Evolutionary conservation across 768 basidiomycete species (phyloP).

Genomic region (Clathrus columnatus): DNA sequence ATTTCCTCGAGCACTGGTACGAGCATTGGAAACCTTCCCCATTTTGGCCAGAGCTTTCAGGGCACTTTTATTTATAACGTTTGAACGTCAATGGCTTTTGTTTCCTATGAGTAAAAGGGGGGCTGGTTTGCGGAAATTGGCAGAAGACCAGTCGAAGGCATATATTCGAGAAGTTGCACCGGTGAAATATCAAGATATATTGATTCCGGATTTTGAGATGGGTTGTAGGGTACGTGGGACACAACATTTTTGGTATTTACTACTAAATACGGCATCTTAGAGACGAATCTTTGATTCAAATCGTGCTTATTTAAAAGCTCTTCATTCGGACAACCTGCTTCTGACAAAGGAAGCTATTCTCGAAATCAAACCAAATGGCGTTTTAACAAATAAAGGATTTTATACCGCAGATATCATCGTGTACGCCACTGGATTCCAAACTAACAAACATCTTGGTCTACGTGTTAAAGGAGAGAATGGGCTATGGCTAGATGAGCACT

Average conservation of each 20-base stretch:
- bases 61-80: neutral
- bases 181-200: slow-evolving; percentile 16
- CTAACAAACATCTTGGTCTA: slow-evolving; percentile 11
- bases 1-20: neutral
- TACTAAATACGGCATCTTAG: slow-evolving; percentile 3
- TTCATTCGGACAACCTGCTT: slow-evolving; percentile 13
- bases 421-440: slow-evolving; percentile 14
- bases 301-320: slow-evolving; percentile 12
- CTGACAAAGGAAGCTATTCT: slow-evolving; percentile 15
- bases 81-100: neutral
- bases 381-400: slow-evolving; percentile 12
- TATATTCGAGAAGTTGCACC: slow-evolving; percentile 14
- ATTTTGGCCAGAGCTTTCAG: neutral
- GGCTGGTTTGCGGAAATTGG: neutral
- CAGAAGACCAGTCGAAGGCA: slow-evolving; percentile 9
- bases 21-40: slow-evolving; percentile 10
- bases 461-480: slow-evolving; percentile 14
- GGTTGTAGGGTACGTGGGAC: slow-evolving; percentile 14
- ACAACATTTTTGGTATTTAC: neutral
- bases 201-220: slow-evolving; percentile 17
- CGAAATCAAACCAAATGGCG: slow-evolving; percentile 6
- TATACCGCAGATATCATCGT: slow-evolving; percentile 18
- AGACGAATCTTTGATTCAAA: slow-evolving; percentile 17
- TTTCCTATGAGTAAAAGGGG: neutral
- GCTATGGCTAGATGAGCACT: slow-evolving; percentile 11